Evolutionary conservation across 441 rosid species (phyloP), one percentile per base, ranked within the genome.

Genomic region (Gossypium laxum): DNA sequence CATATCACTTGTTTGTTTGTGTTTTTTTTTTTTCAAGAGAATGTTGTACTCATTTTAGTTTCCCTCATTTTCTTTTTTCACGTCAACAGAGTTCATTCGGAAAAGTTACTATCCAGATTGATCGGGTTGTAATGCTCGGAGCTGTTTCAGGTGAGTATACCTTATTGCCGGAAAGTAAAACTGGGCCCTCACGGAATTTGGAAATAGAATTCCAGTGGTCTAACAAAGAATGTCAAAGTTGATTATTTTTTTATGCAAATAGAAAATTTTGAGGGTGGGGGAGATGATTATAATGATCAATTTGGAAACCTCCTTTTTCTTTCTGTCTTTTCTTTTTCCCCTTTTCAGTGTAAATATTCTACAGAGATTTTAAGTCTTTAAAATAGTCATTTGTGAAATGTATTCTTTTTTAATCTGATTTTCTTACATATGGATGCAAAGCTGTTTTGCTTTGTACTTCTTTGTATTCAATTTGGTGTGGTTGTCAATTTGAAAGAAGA

Each of bases 191-290:
- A 0, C 81, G 99, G 86, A 86, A 87, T 70, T 80, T 95, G 84
- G 98, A 91, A 83, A 95, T 95, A 11, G 98, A 95, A 78, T 92
- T 95, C 85, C 98, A 87, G 75, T 95, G 99, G 97, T 91, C 98
- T 59, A 92, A 92, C 89, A 91, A 83, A n/a, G 34, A 14, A 54
- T 21, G 28, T 54, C 1, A 19, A 10, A 74, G 57, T 61, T 68
- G 61, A 74, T 61, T 57, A 55, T 26, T 34, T 41, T 34, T 59
- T 61, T 51, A 52, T 11, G 64, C 54, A 73, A 61, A 73, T 69
- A 59, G 74, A 72, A 50, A 43, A 73, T 73, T 61, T 19, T 66
- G 21, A 52, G 57, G 50, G 70, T 61, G 17, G 47, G 43, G n/a
- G 18, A 63, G 67, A 47, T 47, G 55, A 62, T 24, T 15, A 51